phyloP scores from a whole-genome alignment of 164 flowering plant genomes.

The Chimonanthus salicifolius region DNA sequence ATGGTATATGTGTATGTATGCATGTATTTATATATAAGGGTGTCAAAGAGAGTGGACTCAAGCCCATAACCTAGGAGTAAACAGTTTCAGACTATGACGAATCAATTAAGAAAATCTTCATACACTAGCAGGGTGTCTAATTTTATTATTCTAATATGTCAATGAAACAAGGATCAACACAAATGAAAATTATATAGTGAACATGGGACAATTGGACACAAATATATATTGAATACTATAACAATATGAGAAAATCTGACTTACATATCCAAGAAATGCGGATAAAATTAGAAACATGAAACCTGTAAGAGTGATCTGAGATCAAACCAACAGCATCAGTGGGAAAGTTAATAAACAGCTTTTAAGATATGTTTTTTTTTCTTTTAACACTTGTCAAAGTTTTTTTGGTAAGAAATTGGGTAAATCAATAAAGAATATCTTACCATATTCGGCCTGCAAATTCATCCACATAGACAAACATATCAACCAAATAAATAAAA shows the following conservation, averaged over 20 bases:
- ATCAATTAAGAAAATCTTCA: no score
- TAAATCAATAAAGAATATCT: constrained; percentile 1
- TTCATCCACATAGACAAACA: constrained; percentile 20
- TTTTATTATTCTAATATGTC: no score
- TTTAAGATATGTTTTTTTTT: background rate
- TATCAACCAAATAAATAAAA: background rate
- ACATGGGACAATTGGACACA: background rate
- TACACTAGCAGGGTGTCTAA: no score
- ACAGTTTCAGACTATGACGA: no score
- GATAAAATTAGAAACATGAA: constrained; percentile 75
- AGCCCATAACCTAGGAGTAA: no score
- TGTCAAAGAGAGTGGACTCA: no score
- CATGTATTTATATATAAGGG: no score
- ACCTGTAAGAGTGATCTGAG: constrained; percentile 92
- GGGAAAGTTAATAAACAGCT: background rate
- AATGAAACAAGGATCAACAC: no score
- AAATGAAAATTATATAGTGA: no score
- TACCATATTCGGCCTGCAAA: constrained; percentile 94
- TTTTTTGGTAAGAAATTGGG: no score
- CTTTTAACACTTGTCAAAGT: background rate
- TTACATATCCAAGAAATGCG: constrained; percentile 89
- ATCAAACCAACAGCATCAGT: background rate
- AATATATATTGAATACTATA: background rate
- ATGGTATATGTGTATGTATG: no score
- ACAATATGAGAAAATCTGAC: constrained; percentile 21